Evolutionary conservation across 257 asterid species (phyloP).

Genomic region (Nicotiana tomentosiformis): DNA sequence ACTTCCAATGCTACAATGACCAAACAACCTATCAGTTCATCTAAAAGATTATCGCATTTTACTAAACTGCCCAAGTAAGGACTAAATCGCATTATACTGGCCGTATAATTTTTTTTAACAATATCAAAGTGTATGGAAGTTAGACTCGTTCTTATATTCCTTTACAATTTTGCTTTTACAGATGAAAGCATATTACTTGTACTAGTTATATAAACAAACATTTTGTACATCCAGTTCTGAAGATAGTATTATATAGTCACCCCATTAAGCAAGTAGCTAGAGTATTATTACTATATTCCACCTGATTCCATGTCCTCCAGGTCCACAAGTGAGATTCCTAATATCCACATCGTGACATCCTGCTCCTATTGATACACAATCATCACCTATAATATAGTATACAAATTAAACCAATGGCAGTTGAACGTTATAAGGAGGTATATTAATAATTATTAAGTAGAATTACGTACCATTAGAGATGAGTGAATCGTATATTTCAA

Average conservation of each 20-base stretch:
- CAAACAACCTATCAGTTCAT: too few relatives aligned
- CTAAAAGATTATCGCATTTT: too few relatives aligned
- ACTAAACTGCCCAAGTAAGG: too few relatives aligned
- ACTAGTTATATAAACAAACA: neutral
- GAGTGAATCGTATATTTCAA: slow-evolving; percentile 41
- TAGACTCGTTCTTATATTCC: neutral
- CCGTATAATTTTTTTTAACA: too few relatives aligned
- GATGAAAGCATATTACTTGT: neutral
- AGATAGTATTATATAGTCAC: neutral
- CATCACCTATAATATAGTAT: slow-evolving; percentile 36
- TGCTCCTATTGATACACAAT: slow-evolving; percentile 61
- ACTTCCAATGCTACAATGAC: slow-evolving; percentile 48
- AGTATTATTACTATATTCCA: neutral
- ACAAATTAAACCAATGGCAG: neutral
- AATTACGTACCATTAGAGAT: slow-evolving; percentile 37
- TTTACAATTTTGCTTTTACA: neutral
- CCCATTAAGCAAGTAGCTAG: neutral
- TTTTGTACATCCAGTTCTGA: neutral
- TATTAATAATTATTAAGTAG: neutral
- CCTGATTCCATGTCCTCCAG: slow-evolving; percentile 68
- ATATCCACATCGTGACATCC: slow-evolving; percentile 60
- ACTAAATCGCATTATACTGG: neutral
- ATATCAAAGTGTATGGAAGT: too few relatives aligned
- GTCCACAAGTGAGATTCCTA: slow-evolving; percentile 59
- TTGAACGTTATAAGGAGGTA: neutral